Evolutionary conservation across 306 rosid species (phyloP), one percentile per base, ranked within the genome.

Genomic region (Pueraria montana): DNA sequence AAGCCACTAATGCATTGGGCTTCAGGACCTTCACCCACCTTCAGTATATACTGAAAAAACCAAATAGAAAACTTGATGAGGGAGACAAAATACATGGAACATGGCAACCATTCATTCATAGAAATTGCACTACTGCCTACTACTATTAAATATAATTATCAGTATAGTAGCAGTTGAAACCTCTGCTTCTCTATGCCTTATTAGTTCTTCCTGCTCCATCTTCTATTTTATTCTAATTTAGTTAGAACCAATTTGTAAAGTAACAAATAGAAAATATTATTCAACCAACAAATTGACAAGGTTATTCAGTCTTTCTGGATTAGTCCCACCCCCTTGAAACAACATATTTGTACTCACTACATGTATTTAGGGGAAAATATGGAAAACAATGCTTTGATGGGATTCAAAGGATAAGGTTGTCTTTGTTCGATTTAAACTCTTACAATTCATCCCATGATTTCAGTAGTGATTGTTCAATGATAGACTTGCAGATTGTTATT

Each of bases 1-100:
- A 96, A 96, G 67, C 99, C 98, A 80, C 98, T 96, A 17, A 94
- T 90, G 92, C 99, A 96, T 87, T 94, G 97, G 38, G 92, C 91
- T 68, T 64, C 50, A 88, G 90, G 0, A 66, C 98, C 99, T 82
- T 94, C 88, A 0, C 90, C 95, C 66, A 92, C 87, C 90, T 94
- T 88, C 52, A 96, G 88, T 82, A 91, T 87, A 83, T 96, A 96
- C 97, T 96, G 94, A 76, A 85, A 52, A 87, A 82, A 80, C 53
- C 85, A 85, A 67, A 75, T 70, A 80, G 63, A 84, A 59, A 68
- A 78, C 43, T 46, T 11, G 61, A 72, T 56, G 16, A 84, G 84
- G 24, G 73, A 21, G 11, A 83, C 62, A 69, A 32, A 83, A 42
- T 71, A 78, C 42, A 74, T 50, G 18, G 62, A 21, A 38, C 45